Conservation (phyloP, 164 flowering plant species). For the Magnolia kwangsiensis region DNA sequence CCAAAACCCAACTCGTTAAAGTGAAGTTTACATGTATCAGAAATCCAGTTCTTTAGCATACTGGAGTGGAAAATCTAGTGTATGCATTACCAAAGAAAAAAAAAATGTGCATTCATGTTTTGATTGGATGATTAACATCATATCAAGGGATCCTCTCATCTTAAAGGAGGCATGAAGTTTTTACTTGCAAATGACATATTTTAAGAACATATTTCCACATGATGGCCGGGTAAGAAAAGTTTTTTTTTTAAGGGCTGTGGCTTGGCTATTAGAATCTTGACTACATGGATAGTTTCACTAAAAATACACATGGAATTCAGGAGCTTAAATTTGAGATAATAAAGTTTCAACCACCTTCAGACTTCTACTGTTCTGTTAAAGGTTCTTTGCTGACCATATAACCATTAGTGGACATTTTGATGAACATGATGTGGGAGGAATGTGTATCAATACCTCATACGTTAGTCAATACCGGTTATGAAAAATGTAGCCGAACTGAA, state of each 20-base stretch:
- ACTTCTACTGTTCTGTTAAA: not conserved
- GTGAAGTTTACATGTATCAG: no score
- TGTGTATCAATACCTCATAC: no score
- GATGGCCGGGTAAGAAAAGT: not conserved
- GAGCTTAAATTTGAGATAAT: not conserved
- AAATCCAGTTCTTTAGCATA: no score
- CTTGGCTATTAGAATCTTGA: not conserved
- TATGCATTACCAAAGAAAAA: no score
- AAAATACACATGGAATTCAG: not conserved
- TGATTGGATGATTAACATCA: not conserved
- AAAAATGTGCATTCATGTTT: not conserved
- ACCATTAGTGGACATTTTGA: no score
- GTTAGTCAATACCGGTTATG: no score
- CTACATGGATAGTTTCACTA: not conserved
- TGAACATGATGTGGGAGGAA: no score
- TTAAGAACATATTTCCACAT: not conserved
- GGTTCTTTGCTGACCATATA: no score
- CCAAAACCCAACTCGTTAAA: no score
- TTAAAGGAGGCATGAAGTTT: not conserved
- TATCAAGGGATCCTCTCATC: not conserved
- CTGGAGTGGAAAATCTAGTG: no score
- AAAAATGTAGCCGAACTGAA: no score
- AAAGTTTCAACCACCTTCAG: not conserved
- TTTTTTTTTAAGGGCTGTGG: not conserved
- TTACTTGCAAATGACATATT: not conserved